A percentile compares a stretch with the other conserved stretches of the same genome.
Evolutionary conservation across 176 grass and related monocot species (phyloP).

Genomic region (Oryza brachyantha): DNA sequence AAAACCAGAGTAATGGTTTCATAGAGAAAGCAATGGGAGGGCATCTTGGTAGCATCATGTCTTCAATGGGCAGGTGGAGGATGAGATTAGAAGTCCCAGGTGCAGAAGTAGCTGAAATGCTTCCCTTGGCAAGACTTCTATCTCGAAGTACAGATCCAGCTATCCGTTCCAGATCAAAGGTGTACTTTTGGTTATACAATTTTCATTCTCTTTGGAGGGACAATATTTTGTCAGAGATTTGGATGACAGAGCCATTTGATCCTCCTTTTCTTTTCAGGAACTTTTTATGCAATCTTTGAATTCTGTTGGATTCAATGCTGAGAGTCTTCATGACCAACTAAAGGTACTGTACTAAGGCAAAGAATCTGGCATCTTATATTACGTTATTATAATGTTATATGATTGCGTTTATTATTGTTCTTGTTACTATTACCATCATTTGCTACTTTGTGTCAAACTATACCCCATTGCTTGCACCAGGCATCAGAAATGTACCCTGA

Average conservation of each 20-base stretch:
- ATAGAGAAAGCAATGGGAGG: constrained; percentile 90
- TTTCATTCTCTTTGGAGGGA: constrained; percentile 7
- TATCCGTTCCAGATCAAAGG: constrained; percentile 91
- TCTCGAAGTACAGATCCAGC: constrained; percentile 98
- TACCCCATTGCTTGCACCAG: constrained; percentile 47
- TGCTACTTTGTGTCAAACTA: constrained; percentile 26
- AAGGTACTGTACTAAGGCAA: constrained; percentile 60
- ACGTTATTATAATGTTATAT: neutral
- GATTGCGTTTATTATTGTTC: neutral
- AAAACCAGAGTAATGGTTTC: constrained; percentile 61
- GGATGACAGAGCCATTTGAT: constrained; percentile 18
- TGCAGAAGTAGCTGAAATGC: constrained; percentile 98
- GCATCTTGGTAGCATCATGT: constrained; percentile 91
- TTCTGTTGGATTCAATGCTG: constrained; percentile 85
- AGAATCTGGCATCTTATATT: constrained; percentile 9
- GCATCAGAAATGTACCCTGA: constrained; percentile 74
- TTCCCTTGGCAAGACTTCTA: constrained; percentile 92
- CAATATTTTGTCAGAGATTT: constrained; percentile 5
- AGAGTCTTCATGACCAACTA: constrained; percentile 85
- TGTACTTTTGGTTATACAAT: constrained; percentile 30
- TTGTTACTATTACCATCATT: neutral
- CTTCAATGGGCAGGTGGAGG: constrained; percentile 96
- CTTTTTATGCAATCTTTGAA: constrained; percentile 91
- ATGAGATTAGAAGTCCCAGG: constrained; percentile 92
- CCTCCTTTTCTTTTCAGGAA: constrained; percentile 65